Evolutionary conservation across 768 basidiomycete species (phyloP).

Genomic region (Tubosaeta sp.): DNA sequence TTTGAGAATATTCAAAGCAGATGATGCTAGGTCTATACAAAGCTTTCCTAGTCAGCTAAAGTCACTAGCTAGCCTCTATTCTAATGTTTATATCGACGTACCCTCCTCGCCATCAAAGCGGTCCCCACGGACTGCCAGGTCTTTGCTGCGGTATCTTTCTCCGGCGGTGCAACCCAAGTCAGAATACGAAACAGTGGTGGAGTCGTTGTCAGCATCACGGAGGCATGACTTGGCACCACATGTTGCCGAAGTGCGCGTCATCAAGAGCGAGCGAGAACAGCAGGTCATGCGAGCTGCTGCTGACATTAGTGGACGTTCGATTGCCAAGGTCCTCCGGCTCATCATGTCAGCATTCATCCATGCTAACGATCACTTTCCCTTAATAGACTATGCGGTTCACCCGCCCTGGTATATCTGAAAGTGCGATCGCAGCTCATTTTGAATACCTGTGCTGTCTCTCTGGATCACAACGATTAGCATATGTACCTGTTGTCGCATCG

Average conservation of each 20-base stretch:
- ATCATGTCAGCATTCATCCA: neutral
- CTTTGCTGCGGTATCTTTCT: conserved; percentile 51
- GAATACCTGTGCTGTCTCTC: conserved; percentile 78
- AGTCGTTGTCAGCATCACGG: conserved; percentile 45
- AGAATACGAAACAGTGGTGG: conserved; percentile 56
- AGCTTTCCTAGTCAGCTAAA: conserved; percentile 56
- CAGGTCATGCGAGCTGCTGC: conserved; percentile 79
- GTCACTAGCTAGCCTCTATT: conserved; percentile 44
- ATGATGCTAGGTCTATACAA: conserved; percentile 60
- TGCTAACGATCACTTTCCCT: neutral
- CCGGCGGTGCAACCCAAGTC: conserved; percentile 20
- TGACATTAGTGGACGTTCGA: conserved; percentile 80
- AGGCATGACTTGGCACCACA: conserved; percentile 57
- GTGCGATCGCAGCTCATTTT: conserved; percentile 74
- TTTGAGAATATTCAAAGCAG: conserved; percentile 67
- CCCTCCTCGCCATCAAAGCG: conserved; percentile 38
- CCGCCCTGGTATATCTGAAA: conserved; percentile 52
- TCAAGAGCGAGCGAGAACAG: conserved; percentile 81
- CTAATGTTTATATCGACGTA: conserved; percentile 51
- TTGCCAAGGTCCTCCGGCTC: conserved; percentile 61
- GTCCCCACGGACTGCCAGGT: conserved; percentile 42
- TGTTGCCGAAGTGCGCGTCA: conserved; percentile 63
- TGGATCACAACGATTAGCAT: conserved; percentile 87
- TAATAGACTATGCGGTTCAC: conserved; percentile 80
- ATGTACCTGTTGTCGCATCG: conserved; percentile 95